These are phyloP conservation scores for Eucalyptus cloeziana DNA, from an alignment of 345 rosid genomes.

Conservation along the genomic window DNA sequence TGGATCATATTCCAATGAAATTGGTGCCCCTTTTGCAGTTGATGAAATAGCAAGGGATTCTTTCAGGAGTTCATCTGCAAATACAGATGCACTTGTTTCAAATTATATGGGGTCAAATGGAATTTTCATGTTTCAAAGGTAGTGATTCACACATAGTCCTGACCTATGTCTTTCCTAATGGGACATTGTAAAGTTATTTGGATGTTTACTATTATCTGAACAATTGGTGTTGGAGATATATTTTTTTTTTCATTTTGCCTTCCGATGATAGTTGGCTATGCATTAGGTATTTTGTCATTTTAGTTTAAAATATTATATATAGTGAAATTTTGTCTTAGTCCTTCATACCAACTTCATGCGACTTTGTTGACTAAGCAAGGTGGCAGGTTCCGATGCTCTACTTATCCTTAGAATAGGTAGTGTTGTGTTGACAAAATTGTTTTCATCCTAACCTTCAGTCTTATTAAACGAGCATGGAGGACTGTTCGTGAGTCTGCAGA, in stretches of 20 bases:
- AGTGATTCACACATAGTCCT: neutral
- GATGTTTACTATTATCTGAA: neutral
- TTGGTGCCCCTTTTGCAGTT: slow-evolving; percentile 6
- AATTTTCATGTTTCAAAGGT: slow-evolving; percentile 73
- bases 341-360: neutral
- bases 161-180: neutral
- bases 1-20: slow-evolving; percentile 36
- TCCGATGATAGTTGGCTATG: neutral
- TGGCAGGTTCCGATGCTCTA: neutral
- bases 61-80: slow-evolving; percentile 19
- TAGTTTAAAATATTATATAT: neutral
- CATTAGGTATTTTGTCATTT: neutral
- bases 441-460: slow-evolving; percentile 21
- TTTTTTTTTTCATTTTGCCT: neutral
- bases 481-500: slow-evolving; percentile 91
- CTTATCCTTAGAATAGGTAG: neutral
- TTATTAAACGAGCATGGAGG: slow-evolving; percentile 66
- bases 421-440: neutral
- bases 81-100: slow-evolving; percentile 28
- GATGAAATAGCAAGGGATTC: slow-evolving; percentile 13
- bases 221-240: neutral
- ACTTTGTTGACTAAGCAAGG: neutral
- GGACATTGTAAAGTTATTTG: neutral
- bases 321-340: neutral
- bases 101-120: slow-evolving; percentile 30